Evolutionary conservation across 768 basidiomycete species (phyloP), one percentile per base, ranked within the genome.

Genomic region (Podaxis mareebaensis): DNA sequence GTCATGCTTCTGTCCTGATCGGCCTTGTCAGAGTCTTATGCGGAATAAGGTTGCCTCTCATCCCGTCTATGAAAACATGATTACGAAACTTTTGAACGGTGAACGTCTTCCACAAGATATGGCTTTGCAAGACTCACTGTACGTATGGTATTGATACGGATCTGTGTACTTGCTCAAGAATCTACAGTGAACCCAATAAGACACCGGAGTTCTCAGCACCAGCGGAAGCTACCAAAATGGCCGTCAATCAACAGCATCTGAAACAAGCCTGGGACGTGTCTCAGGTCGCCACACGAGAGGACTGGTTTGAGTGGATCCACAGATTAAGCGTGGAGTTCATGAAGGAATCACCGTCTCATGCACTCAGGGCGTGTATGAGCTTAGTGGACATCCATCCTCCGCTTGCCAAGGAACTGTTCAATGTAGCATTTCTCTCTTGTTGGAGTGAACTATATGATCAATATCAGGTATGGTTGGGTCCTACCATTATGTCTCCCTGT

Each of bases 331-430:
- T 95, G 2, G 95, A 98, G 73, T 91, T 99, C 70, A 96, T 99
- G 91, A 93, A 96, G 71, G 95, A 99, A 66, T 98, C 96, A 0
- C 96, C 97, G 0, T 97, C 95, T 1, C 95, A 96, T 77, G 97
- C 97, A n/a, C 84, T 99, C 42, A 87, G 97, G 49, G 95, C 97
- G 0, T 98, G 96, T 70, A 94, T 95, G 86, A 93, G 87, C 68
- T 78, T 99, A 51, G 95, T 98, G 2, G 93, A 97, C 71, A 87
- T 91, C 7, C 93, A 98, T 74, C 85, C 89, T 22, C 94, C 95
- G 1, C 82, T 99, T 55, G 95, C 95, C 0, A 90, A 91, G 69
- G 96, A 99, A 70, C 78, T 99, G 11, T 99, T 98, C 82, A 99
- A 99, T 73, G 95, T 96, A 3, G 97, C 97, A 0, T 99, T 99